These are phyloP conservation scores for Oryza meridionalis DNA, from an alignment of 176 grass and related monocot genomes.

Conservation along the genomic window DNA sequence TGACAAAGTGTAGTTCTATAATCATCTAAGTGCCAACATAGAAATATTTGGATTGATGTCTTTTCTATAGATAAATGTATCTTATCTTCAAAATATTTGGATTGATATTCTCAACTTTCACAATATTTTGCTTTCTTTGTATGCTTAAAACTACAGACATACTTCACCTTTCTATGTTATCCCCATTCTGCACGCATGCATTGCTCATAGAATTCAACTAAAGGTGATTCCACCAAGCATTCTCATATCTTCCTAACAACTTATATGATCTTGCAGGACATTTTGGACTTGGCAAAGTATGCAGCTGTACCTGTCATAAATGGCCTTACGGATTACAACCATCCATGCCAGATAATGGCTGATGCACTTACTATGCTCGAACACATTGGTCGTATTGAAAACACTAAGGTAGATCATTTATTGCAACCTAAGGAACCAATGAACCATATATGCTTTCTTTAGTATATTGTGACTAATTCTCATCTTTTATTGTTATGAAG, in stretches of 20 bases:
- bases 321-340: conserved; percentile 93
- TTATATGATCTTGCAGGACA: conserved; percentile 69
- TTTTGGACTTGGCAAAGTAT: conserved; percentile 91
- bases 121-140: conserved; percentile 11
- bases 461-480: not conserved
- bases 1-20: conserved; percentile 21
- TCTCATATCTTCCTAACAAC: conserved; percentile 15
- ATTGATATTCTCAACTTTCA: not conserved
- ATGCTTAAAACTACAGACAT: not conserved
- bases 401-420: conserved; percentile 68
- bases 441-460: not conserved
- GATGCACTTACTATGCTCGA: conserved; percentile 98
- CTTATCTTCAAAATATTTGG: not conserved
- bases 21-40: not conserved
- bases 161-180: conserved; percentile 21
- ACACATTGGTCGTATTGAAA: conserved; percentile 77
- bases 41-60: conserved; percentile 22
- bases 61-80: not conserved
- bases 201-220: not conserved
- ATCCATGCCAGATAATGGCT: conserved; percentile 99
- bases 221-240: not conserved
- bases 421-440: no score
- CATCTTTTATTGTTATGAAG: conserved; percentile 38
- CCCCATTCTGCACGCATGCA: not conserved
- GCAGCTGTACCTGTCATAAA: conserved; percentile 91